These are phyloP conservation scores for Tylopilus sp. DNA, from an alignment of 1,284 basidiomycete genomes.

Conservation along the genomic window DNA sequence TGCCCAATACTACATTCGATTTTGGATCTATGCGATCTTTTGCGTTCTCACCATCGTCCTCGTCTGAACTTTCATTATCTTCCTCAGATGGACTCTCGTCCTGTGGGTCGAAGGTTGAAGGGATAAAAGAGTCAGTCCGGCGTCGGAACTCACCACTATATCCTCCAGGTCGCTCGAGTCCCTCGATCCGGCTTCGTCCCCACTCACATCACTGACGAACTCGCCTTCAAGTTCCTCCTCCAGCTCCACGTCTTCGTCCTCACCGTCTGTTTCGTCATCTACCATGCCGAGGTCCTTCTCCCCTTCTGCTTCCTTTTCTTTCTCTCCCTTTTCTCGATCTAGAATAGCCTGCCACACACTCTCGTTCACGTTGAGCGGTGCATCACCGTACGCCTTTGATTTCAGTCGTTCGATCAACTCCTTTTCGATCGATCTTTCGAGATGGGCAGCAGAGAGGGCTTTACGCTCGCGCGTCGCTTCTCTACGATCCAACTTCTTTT, in stretches of 20 bases:
- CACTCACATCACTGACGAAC: conserved; percentile 84
- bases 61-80: conserved; percentile 38
- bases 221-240: conserved; percentile 69
- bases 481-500: conserved; percentile 96
- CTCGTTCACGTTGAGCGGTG: conserved; percentile 98
- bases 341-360: conserved; percentile 91
- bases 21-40: conserved; percentile 35
- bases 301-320: conserved; percentile 45
- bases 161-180: conserved; percentile 79
- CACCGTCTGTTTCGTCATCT: conserved; percentile 51
- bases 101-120: conserved; percentile 6
- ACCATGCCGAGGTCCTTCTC: conserved; percentile 47
- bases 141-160: conserved; percentile 41
- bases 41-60: conserved; percentile 37
- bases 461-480: conserved; percentile 93
- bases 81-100: conserved; percentile 16
- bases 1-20: conserved; percentile 52
- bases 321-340: conserved; percentile 67
- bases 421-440: conserved; percentile 94
- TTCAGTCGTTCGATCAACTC: conserved; percentile 95
- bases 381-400: conserved; percentile 96
- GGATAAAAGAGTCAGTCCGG: not conserved
- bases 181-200: conserved; percentile 57
- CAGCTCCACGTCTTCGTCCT: conserved; percentile 48
- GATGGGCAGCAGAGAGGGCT: conserved; percentile 89